Conservation (phyloP, 805 yeast species). For the Candida saitoana region DNA sequence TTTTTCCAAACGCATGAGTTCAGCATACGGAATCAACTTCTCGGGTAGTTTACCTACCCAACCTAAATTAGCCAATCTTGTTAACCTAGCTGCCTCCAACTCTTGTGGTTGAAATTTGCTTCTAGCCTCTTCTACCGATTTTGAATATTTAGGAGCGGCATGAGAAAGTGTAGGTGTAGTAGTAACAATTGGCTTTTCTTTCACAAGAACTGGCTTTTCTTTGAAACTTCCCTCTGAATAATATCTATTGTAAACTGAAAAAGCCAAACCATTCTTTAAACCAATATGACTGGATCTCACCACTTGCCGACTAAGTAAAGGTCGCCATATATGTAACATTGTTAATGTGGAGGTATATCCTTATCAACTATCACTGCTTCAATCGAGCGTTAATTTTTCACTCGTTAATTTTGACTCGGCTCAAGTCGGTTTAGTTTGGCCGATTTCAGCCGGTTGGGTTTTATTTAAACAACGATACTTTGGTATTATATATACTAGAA, state of each 20-base stretch:
- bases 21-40: conserved; percentile 83
- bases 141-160: conserved; percentile 3
- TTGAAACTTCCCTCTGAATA: conserved; percentile 1
- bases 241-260: too few species aligned
- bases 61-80: conserved; percentile 42
- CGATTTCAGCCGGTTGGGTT: too few species aligned
- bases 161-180: neutral
- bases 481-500: too few species aligned
- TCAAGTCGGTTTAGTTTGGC: too few species aligned
- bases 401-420: too few species aligned
- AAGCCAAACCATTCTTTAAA: neutral
- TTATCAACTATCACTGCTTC: too few species aligned
- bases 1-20: conserved; percentile 83
- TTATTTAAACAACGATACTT: too few species aligned
- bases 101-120: conserved; percentile 37
- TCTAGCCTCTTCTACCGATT: conserved; percentile 6
- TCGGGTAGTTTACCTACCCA: conserved; percentile 63
- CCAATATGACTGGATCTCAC: neutral
- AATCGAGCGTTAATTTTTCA: too few species aligned
- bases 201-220: conserved; percentile 1
- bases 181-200: neutral
- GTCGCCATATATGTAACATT: conserved; percentile 1
- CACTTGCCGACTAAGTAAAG: neutral
- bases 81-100: conserved; percentile 46
- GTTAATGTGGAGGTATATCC: neutral